Base-by-base conservation (phyloP, 257 asterid genomes). In the Solanum pinnatisectum region DNA sequence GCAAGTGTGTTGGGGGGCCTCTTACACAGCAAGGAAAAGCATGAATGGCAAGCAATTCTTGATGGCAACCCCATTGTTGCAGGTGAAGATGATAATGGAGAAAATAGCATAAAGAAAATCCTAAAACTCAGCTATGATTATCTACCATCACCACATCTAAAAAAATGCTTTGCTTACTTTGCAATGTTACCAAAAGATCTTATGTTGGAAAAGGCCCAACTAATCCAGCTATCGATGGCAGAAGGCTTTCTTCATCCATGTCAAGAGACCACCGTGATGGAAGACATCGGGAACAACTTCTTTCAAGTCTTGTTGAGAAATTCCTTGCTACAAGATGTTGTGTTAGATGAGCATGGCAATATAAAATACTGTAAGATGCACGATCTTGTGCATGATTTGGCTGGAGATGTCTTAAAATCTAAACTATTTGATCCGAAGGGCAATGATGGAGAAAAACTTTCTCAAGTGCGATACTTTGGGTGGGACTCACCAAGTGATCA, bases 211-310 rank as follows among this genome's bases (percentile, higher is more conserved):
- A 91, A 60, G 81, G 89, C 67, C 16, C 59, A 46, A 10, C 59
- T 90, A 2, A 90, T 88, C 35, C 92, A 89, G 30, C 78, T 74
- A 1, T 91, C 92, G 92, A 91, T 91, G 87, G 92, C 93, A 9
- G 89, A 87, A 30, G 88, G 88, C 6, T 68, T 76, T 65, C 88
- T 91, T 10, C 46, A 32, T 49, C 71, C 89, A 68, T 74, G 30
- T 10, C 44, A 56, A 89, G 35, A 40, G 52, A 60, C 30, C 44
- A 70, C 3, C 4, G 35, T 33, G 70, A 74, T 88, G 92, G 93
- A 90, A 78, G 89, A 87, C 77, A 0, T 81, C 5, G 92, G 93
- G 9, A 20, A 35, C 10, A n/a, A 10, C 12, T 90, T 84, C 56
- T 79, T 84, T 5, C 36, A 52, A 32, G 30, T 84, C 65, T 86